Evolutionary conservation across 257 asterid genomes (phyloP), one percentile per base, ranked within the genome.

Genomic region (Petrea volubilis): DNA sequence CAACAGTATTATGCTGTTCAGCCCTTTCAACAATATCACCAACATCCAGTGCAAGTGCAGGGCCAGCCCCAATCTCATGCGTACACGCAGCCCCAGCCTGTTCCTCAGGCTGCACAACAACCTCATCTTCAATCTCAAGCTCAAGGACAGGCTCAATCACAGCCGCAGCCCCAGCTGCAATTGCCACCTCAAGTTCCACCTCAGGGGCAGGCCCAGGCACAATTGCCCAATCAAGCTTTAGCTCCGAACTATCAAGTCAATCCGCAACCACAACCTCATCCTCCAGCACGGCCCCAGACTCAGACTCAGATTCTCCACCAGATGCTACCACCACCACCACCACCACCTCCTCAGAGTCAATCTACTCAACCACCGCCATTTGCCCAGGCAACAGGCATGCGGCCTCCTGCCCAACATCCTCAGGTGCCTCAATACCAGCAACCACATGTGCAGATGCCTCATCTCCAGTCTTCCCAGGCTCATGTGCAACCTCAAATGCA

Each of bases 1-100:
- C 92, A 86, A 56, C 93, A 85, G 57, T 86, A 84, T 75, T 85
- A 93, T 57, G 83, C 91, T 52, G 64, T 68, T 51, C 96, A 83
- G 61, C 83, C 81, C 34, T 59, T 69, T 51, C 96, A 84, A 68
- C 95, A 87, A 41, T 77, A 77, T 67, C 96, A 86, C 71, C 95
- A 87, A 71, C 86, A 81, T 17, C 84, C 83, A 4, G 81, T 64
- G 60, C 87, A 78, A 67, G 73, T 74, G 34, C 89, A 78, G 60
- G 88, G 80, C 33, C 96, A 87, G 65, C 81, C 69, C 57, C 96
- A 85, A 70, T 23, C 88, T 77, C 95, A 83, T 67, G 73, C 34
- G 18, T 73, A 80, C 34, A 18, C 81, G 41, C 92, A 77, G 68
- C 68, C 78, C 67, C 89, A 73, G 20, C 24, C 78, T 25, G 53